phyloP scores from a whole-genome alignment of 441 rosid genomes.

The Pelargonium fulgidum region DNA sequence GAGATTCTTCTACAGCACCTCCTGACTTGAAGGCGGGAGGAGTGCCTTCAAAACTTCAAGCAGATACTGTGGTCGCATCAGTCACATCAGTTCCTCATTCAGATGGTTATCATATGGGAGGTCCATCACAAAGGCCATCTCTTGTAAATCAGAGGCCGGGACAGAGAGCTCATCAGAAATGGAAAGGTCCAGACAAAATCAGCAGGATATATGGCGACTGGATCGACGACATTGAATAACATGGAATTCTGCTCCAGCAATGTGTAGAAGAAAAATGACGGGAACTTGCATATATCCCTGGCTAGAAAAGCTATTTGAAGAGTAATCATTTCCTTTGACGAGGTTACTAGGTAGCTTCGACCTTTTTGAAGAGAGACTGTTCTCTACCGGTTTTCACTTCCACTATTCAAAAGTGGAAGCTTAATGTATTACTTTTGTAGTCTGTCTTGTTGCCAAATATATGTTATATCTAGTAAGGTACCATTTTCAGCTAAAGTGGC shows the following conservation, averaged over 20 bases:
- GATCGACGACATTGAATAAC: conserved; percentile 72
- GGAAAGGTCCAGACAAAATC: conserved; percentile 95
- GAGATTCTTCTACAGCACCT: conserved; percentile 40
- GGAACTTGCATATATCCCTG: background rate
- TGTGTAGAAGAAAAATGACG: background rate
- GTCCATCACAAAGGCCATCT: conserved; percentile 53
- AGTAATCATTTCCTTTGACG: background rate
- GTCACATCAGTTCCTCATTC: conserved; percentile 44
- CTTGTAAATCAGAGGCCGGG: conserved; percentile 53
- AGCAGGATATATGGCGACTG: conserved; percentile 95
- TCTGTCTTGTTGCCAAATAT: background rate
- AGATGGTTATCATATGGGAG: conserved; percentile 54
- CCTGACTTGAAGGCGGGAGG: conserved; percentile 49
- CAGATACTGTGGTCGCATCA: conserved; percentile 40
- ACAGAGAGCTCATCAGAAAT: conserved; percentile 62
- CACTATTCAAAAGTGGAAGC: background rate
- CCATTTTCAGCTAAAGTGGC: background rate
- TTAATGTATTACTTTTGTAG: background rate
- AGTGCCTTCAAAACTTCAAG: conserved; percentile 40
- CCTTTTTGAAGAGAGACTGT: background rate
- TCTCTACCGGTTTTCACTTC: background rate
- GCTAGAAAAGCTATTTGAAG: background rate
- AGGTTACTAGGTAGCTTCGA: background rate
- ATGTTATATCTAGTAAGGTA: background rate
- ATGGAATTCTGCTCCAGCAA: conserved; percentile 4